Evolutionary conservation across 1,284 basidiomycete species (phyloP), one percentile per base, ranked within the genome.

Genomic region (Pseudozyma sp.): DNA sequence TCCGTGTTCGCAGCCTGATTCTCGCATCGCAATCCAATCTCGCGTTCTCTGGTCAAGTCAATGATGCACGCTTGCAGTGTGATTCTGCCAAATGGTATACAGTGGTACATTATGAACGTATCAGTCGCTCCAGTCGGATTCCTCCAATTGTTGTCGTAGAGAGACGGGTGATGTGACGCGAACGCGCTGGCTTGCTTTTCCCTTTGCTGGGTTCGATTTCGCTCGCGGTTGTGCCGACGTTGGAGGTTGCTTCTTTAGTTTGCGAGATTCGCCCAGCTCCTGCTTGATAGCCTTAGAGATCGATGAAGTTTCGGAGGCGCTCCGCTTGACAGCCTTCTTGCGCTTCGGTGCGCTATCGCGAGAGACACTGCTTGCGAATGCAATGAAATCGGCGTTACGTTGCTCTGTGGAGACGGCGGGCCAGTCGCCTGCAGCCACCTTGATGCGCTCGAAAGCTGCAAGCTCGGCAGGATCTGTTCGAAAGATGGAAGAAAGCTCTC

Each of bases 71-170:
- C 25, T 31, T 31, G 25, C 25, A 31, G 25, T 31, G 25, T 31
- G 25, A 31, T 31, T 31, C 25, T 31, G 25, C 3, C 3, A 31
- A 31, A 31, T 31, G 25, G 25, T 31, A 31, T 31, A 31, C 25
- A 31, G 25, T 31, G 25, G 25, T 3, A 6, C 25, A 3, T 31
- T 31, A 39, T 48, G 54, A 34, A 12, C 13, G 5, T 49, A 43
- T 61, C 58, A 59, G 13, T 68, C 61, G 35, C 70, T 68, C 70
- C 70, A 73, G 31, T 73, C 65, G 9, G 70, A 73, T 35, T 68
- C 70, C 9, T 68, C 61, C n/a, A 48, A 19, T 49, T 73, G 65
- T 16, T 64, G 52, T 8, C 34, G 25, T 5, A 72, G 56, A 19
- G 70, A 45, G 34, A 66, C 39, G 6, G 21, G 13, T 1, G 43